Evolutionary conservation across 2,329 filamentous ascomycete species (phyloP).

Genomic region (Pseudocercospora cruenta): DNA sequence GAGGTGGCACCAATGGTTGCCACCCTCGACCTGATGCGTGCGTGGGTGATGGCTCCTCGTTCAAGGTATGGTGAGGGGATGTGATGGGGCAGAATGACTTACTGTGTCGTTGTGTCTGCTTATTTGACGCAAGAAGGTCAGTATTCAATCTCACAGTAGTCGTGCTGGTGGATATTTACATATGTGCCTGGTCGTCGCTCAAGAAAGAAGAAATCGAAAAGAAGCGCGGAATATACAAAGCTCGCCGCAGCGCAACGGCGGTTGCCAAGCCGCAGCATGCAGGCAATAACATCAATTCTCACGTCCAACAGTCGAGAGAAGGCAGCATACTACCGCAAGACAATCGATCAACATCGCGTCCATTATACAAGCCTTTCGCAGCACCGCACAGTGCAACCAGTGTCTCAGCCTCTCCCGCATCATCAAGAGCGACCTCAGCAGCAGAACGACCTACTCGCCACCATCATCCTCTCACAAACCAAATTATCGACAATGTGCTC

Average conservation of each 20-base stretch:
- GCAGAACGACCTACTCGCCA: not conserved
- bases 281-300: not conserved
- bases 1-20: too few species aligned
- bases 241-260: not conserved
- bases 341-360: not conserved
- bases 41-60: too few species aligned
- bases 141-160: not conserved
- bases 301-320: not conserved
- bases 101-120: not conserved
- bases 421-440: not conserved
- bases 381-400: not conserved
- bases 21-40: too few species aligned
- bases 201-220: not conserved
- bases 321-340: not conserved
- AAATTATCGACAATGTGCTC: not conserved
- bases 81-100: not conserved
- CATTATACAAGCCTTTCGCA: not conserved
- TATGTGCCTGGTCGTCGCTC: not conserved
- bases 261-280: not conserved
- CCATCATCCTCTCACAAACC: not conserved
- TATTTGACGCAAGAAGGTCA: not conserved
- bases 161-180: not conserved
- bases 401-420: not conserved
- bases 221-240: not conserved
- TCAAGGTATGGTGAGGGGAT: too few species aligned